phyloP scores from a whole-genome alignment of 2,329 filamentous ascomycete species.

The Aspergillus udagawae region DNA sequence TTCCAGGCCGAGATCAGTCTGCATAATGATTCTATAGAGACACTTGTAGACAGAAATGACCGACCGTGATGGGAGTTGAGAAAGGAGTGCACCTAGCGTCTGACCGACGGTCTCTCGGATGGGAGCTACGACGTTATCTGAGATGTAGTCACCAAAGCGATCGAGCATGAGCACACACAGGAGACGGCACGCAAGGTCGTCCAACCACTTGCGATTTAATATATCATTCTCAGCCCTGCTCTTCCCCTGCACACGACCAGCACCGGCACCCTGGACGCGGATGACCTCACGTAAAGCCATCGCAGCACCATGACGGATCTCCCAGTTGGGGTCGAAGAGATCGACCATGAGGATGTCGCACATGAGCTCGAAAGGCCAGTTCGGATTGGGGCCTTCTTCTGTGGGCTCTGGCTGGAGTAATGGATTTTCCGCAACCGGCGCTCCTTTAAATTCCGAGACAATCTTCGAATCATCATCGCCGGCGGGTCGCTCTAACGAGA shows the following conservation, averaged over 20 bases:
- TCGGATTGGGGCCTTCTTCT: constrained; percentile 61
- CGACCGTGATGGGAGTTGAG: constrained; percentile 72
- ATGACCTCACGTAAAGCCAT: constrained; percentile 92
- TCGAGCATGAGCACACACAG: constrained; percentile 97
- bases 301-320: constrained; percentile 90
- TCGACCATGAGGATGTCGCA: constrained; percentile 93
- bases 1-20: constrained; percentile 71
- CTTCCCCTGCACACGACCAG: constrained; percentile 71
- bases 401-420: constrained; percentile 75
- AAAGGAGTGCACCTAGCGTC: constrained; percentile 81
- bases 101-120: constrained; percentile 95
- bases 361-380: constrained; percentile 92
- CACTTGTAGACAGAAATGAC: constrained; percentile 82
- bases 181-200: constrained; percentile 90
- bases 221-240: constrained; percentile 69
- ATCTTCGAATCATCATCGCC: constrained; percentile 88
- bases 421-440: constrained; percentile 74
- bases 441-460: constrained; percentile 92
- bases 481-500: constrained; percentile 76
- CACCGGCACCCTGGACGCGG: constrained; percentile 84
- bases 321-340: constrained; percentile 90
- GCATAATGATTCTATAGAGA: constrained; percentile 86
- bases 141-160: constrained; percentile 95
- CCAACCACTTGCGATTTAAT: constrained; percentile 80
- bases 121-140: constrained; percentile 92